Base-by-base conservation (phyloP, 345 rosid genomes). In the Melastoma malabathricum region DNA sequence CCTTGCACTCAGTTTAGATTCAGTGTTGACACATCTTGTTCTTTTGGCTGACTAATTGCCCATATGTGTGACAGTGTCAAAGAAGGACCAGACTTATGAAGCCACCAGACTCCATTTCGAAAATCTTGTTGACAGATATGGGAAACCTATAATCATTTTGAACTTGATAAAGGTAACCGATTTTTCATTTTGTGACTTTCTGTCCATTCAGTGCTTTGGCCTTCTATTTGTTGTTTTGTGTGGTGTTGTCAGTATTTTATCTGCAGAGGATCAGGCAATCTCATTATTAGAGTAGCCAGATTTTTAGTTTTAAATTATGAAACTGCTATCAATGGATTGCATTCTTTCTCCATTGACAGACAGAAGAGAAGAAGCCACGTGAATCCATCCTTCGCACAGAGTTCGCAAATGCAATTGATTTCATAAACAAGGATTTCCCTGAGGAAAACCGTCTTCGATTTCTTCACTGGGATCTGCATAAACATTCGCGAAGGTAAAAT, bases 381-480 rank as follows among this genome's bases (percentile, higher is more conserved):
- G 98, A 92, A 65, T 84, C 90, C 7, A 92, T 84, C 72, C 90
- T 92, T 41, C 78, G 97, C 60, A 66, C 79, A 50, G 99, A 93
- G 78, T 93, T 93, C 72, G 99, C 95, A 53, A 83, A 72, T 81
- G 99, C 99, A 49, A 83, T 93, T 63, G 95, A 79, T 63, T 78
- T 66, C 62, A 83, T 93, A 57, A 93, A 93, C 68, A 88, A 85
- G 67, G 86, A 71, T 78, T 72, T 85, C 51, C 68, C 97, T 3
- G 95, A 81, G 64, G 92, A 88, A 64, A 77, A 76, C 47, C 74
- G 67, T 52, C 62, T 93, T 54, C 77, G 72, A 62, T 93, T 88
- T 63, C 86, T 85, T 66, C 95, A 85, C 62, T 85, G 87, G 95
- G 95, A 85, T 67, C 79, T 93, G 52, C 87, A 85, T 74, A 81